phyloP scores from a whole-genome alignment of 371 early-diverging fungal species.

The Mortierella sp. region DNA sequence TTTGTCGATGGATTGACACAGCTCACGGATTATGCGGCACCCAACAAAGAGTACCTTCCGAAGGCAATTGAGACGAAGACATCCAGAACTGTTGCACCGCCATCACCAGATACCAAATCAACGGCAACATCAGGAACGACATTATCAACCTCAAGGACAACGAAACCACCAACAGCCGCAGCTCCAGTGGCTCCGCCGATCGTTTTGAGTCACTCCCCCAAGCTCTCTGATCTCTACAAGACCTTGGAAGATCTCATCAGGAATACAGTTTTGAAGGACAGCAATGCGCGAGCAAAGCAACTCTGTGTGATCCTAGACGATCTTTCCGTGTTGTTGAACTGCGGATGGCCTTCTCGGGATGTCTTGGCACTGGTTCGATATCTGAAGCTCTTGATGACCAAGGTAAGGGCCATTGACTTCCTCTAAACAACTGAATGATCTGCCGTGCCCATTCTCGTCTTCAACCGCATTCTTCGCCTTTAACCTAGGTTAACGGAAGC shows the following conservation, averaged over 20 bases:
- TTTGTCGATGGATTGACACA: constrained; percentile 76
- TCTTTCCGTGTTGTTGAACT: constrained; percentile 64
- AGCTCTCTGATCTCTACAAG: constrained; percentile 39
- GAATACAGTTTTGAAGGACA: constrained; percentile 14
- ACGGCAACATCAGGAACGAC: constrained; percentile 29
- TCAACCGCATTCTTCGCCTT: not conserved
- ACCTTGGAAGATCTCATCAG: constrained; percentile 32
- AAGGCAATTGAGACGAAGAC: constrained; percentile 53
- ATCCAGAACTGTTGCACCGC: constrained; percentile 52
- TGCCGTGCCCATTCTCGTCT: too few species aligned
- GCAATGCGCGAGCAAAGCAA: constrained; percentile 19
- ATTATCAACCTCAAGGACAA: constrained; percentile 21
- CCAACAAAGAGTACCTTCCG: constrained; percentile 54
- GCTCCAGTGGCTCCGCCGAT: constrained; percentile 33
- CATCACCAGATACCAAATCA: constrained; percentile 17
- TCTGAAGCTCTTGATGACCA: constrained; percentile 57
- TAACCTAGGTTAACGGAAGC: constrained; percentile 59
- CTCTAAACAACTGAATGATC: not conserved
- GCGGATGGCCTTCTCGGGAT: constrained; percentile 60
- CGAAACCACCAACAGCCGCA: constrained; percentile 22
- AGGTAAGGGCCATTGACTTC: constrained; percentile 17
- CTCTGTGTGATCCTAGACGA: constrained; percentile 73
- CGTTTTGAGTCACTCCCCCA: constrained; percentile 39
- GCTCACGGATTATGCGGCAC: constrained; percentile 54
- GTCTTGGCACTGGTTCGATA: constrained; percentile 60